Conservation (phyloP, 345 rosid genomes). For the Acer yangbiense region DNA sequence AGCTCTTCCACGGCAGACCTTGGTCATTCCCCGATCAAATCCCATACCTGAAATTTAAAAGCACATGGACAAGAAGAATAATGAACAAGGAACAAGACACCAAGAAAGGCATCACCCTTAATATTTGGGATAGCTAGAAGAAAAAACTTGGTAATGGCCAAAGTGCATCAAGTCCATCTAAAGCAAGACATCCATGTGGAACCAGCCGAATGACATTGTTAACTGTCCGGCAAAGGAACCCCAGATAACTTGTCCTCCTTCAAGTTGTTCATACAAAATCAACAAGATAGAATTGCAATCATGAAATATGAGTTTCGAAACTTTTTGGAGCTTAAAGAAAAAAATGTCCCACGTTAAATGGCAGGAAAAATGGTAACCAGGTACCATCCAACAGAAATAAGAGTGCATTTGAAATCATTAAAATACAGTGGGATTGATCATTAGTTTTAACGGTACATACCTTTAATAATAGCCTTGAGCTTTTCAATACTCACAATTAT, state of each 20-base stretch:
- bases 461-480: constrained; percentile 38
- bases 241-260: neutral
- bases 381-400: neutral
- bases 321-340: neutral
- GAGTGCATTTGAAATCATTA: constrained; percentile 12
- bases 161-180: no score
- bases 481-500: constrained; percentile 34
- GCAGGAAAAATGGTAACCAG: neutral
- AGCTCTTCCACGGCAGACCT: constrained; percentile 47
- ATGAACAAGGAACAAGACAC: constrained; percentile 9
- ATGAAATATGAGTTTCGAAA: neutral
- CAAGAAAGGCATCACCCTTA: neutral
- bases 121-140: constrained; percentile 3
- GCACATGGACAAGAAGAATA: neutral
- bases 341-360: constrained; percentile 12
- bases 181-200: constrained; percentile 9
- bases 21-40: constrained; percentile 31
- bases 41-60: constrained; percentile 40
- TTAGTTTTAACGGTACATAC: constrained; percentile 24
- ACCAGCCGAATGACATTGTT: constrained; percentile 17
- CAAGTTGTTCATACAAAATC: neutral
- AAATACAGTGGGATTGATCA: constrained; percentile 4
- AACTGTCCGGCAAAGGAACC: constrained; percentile 8
- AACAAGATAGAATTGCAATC: neutral
- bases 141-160: no score